phyloP scores from a whole-genome alignment of 2,329 filamentous ascomycete species.

The Colletotrichum sp. region DNA sequence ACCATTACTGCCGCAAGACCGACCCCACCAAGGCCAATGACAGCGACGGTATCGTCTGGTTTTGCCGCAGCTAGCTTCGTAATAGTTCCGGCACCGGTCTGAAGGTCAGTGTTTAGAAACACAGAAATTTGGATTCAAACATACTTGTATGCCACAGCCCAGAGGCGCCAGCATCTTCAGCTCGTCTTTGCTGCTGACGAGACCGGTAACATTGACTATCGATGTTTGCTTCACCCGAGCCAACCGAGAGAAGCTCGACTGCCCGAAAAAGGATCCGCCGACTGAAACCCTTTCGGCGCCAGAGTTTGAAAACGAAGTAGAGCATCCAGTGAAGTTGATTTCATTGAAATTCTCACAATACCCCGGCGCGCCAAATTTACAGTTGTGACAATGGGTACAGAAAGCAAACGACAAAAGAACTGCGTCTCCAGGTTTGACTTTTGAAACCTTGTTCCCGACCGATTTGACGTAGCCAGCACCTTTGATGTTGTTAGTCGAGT shows the following conservation, averaged over 20 bases:
- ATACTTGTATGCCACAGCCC: neutral
- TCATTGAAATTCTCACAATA: neutral
- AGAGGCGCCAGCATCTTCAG: neutral
- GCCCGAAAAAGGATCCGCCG: neutral
- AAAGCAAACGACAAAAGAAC: neutral
- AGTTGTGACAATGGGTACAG: neutral
- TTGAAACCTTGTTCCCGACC: neutral
- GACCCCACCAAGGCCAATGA: neutral
- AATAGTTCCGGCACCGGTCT: neutral
- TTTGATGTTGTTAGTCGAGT: neutral
- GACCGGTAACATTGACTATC: neutral
- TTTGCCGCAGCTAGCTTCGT: neutral
- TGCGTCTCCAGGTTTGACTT: neutral
- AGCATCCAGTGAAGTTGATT: neutral
- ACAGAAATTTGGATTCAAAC: accelerated
- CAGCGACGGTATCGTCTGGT: neutral
- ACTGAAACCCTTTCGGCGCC: neutral
- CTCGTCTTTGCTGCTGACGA: neutral
- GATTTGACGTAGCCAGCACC: neutral
- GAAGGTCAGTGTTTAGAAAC: accelerated
- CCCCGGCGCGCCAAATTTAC: neutral
- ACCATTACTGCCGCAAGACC: neutral
- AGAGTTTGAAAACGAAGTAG: neutral
- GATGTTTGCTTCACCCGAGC: neutral
- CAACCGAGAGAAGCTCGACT: neutral